Evolutionary conservation across 164 flowering plant species (phyloP), one percentile per base, ranked within the genome.

Genomic region (Hamamelis virginiana): DNA sequence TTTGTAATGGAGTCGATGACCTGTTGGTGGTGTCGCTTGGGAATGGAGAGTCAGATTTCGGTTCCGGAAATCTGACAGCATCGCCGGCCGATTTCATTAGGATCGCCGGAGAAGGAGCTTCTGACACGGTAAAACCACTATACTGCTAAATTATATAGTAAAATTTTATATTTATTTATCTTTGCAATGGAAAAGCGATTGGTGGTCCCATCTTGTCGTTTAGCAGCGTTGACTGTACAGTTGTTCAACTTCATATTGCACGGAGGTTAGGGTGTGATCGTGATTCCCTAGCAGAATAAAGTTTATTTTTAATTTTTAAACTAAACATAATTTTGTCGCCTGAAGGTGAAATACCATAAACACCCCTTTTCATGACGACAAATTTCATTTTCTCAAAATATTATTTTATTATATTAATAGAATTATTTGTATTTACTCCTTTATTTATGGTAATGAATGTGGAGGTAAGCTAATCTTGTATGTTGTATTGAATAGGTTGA

Each of bases 31-130:
- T 87, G 48, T 89, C 90, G 0, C 65, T 87, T 0, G 93, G 89
- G 1, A 82, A 84, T 65, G 92, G 89, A 3, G 86, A 81, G 80
- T 74, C 84, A 1, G 69, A 69, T 43, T 58, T 78, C 26, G 69
- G 72, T 6, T n/a, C 18, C 59, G 74, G 72, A 51, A 59, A 52
- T 58, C 52, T 19, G 38, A 59, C 56, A 0, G 61, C 74, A 4
- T 57, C 81, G 41, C 64, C 81, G 23, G 65, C 77, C 5, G 63
- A 57, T 1, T 74, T 80, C 45, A 55, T 79, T 15, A 74, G 74
- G 51, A 85, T 88, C 25, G 84, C 88, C 77, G 86, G 84, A 15
- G 88, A 85, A 19, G 88, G 88, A 61, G 83, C 85, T 63, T 81
- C 89, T 60, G 88, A 86, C 57, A 75, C 80, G 88, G 91, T 87